Percentiles rank a stretch among this genome's conserved stretches.
These are phyloP conservation scores for Stachybotrys echinatus DNA, from an alignment of 2,329 filamentous ascomycete species.

Conservation along the genomic window DNA sequence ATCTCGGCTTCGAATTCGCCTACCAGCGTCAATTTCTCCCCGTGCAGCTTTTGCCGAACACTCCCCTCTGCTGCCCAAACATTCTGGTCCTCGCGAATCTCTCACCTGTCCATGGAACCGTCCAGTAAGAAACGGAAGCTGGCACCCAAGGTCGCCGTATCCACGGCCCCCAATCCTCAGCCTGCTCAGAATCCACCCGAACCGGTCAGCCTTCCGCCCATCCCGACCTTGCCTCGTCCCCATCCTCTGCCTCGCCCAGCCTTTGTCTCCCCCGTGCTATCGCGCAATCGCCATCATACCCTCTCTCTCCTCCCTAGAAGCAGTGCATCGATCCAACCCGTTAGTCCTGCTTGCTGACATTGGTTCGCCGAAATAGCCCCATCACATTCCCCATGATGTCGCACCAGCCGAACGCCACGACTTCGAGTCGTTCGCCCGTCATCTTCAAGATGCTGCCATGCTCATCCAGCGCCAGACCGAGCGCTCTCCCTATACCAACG, in stretches of 20 bases:
- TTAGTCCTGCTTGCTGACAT: neutral
- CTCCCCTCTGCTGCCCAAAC: too few species aligned
- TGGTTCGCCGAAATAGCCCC: neutral
- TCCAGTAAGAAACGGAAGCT: conserved; percentile 38
- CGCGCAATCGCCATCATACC: neutral
- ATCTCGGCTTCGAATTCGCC: neutral
- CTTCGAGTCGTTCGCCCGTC: conserved; percentile 62
- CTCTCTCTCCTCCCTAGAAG: too few species aligned
- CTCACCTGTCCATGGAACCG: conserved; percentile 31
- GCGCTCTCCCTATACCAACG: conserved; percentile 49
- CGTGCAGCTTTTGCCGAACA: too few species aligned
- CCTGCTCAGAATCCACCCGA: conserved; percentile 26
- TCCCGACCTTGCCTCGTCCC: neutral
- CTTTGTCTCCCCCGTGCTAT: neutral
- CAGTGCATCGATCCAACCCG: conserved; percentile 4
- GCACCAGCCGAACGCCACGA: conserved; percentile 47
- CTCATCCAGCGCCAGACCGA: conserved; percentile 60
- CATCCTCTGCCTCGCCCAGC: neutral
- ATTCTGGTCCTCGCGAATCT: neutral
- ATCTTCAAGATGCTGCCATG: conserved; percentile 64
- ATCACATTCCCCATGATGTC: conserved; percentile 28
- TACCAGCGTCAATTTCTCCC: neutral
- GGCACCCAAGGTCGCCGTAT: conserved; percentile 34
- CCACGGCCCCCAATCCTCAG: conserved; percentile 22
- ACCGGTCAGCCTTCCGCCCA: conserved; percentile 23